A percentile compares a stretch with the other conserved stretches of the same genome.
Conservation (phyloP, 441 rosid species). For the Erodium chrysanthum region DNA sequence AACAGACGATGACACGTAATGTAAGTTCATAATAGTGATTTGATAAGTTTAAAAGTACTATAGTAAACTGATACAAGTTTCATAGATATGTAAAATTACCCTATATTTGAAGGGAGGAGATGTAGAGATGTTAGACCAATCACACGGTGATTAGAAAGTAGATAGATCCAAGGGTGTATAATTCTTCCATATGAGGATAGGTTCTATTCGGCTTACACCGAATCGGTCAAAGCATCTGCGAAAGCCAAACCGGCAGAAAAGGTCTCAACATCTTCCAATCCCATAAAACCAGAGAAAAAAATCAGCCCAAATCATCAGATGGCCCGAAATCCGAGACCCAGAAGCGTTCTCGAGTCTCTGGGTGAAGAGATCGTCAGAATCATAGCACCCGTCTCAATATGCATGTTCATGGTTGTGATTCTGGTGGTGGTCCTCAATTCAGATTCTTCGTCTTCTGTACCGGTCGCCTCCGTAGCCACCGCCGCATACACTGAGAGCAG, state of each 20-base stretch:
- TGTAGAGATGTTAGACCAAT: no score
- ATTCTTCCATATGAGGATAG: background rate
- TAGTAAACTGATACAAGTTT: no score
- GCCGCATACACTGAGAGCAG: constrained; percentile 60
- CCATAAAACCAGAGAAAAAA: background rate
- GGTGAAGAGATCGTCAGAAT: constrained; percentile 86
- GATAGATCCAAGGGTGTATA: background rate
- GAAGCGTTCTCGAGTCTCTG: constrained; percentile 40
- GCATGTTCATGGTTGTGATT: constrained; percentile 75
- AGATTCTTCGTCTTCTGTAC: constrained; percentile 37
- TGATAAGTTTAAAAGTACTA: no score
- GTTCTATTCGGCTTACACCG: background rate
- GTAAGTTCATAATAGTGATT: no score
- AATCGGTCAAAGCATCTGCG: background rate
- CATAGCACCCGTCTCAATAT: constrained; percentile 71
- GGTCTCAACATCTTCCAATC: background rate
- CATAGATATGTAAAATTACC: no score
- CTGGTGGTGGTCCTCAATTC: constrained; percentile 51
- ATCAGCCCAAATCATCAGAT: constrained; percentile 21
- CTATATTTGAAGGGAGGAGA: no score
- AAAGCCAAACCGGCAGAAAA: background rate
- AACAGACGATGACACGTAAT: no score
- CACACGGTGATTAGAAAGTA: background rate
- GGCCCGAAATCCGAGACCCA: constrained; percentile 56
- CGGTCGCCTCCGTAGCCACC: constrained; percentile 47